A percentile compares a stretch with the other conserved stretches of the same genome.
These are phyloP conservation scores for Tirmania nivea DNA, from an alignment of 495 filamentous ascomycete genomes.

Conservation along the genomic window DNA sequence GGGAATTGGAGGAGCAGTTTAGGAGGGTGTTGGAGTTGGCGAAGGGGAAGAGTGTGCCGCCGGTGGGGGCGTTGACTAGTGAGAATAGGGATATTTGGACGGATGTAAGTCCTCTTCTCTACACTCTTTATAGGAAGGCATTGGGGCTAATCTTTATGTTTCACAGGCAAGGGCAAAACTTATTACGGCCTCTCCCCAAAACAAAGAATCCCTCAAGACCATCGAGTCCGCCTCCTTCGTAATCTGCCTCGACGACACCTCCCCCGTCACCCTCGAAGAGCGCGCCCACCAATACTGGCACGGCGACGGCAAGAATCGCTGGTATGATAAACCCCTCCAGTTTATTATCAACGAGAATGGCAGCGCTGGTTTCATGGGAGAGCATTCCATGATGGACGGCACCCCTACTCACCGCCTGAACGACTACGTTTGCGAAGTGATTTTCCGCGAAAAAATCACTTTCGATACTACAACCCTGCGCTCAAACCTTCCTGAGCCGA, in stretches of 20 bases:
- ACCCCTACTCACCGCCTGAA: constrained; percentile 92
- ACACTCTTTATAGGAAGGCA: not conserved
- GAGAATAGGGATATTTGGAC: constrained; percentile 91
- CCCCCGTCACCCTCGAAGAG: constrained; percentile 85
- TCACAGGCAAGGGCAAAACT: constrained; percentile 42
- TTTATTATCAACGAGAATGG: constrained; percentile 98
- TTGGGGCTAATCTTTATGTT: constrained; percentile 3
- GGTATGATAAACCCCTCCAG: constrained; percentile 96
- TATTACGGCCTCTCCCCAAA: constrained; percentile 48
- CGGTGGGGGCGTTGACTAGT: constrained; percentile 68
- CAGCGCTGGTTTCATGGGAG: constrained; percentile 90
- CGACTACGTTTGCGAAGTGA: constrained; percentile 73
- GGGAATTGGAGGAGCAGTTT: constrained; percentile 79
- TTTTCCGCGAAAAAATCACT: constrained; percentile 80
- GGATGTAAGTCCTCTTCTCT: constrained; percentile 24
- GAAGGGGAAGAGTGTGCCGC: constrained; percentile 33
- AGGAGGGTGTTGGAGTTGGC: constrained; percentile 60
- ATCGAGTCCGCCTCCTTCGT: constrained; percentile 86
- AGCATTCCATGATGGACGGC: constrained; percentile 99
- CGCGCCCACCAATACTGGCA: constrained; percentile 95
- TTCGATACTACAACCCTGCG: constrained; percentile 53
- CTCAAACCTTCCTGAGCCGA: constrained; percentile 65
- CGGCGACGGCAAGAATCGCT: constrained; percentile 84
- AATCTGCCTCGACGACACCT: constrained; percentile 81
- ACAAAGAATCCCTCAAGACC: constrained; percentile 49